Evolutionary conservation across 306 rosid species (phyloP).

Genomic region (Begonia peltatifolia): DNA sequence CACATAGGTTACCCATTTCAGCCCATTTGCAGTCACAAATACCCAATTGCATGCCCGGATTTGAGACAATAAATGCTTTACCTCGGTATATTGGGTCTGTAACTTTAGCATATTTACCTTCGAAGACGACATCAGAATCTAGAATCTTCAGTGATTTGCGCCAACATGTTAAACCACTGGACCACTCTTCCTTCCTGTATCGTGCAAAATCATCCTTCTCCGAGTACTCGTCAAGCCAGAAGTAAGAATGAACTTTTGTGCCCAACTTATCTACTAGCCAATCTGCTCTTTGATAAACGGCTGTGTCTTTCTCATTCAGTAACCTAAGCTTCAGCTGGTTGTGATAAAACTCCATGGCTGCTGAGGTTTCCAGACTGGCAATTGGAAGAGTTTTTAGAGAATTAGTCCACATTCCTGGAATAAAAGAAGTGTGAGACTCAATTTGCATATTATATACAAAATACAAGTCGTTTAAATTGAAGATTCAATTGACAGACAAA

Average conservation of each 20-base stretch:
- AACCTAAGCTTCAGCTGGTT: constrained; percentile 64
- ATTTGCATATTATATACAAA: too few relatives aligned
- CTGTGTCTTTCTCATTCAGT: constrained; percentile 46
- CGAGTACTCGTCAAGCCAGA: constrained; percentile 88
- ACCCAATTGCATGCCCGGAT: constrained; percentile 64
- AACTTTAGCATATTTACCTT: constrained; percentile 50
- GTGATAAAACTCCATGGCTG: constrained; percentile 77
- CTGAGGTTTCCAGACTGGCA: constrained; percentile 72
- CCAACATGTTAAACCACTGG: constrained; percentile 83
- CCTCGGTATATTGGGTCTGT: constrained; percentile 36
- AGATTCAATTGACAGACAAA: too few relatives aligned
- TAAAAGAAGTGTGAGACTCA: constrained; percentile 9
- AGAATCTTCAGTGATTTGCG: constrained; percentile 61
- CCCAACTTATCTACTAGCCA: constrained; percentile 80
- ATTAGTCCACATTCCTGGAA: constrained; percentile 48
- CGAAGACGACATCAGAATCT: constrained; percentile 44
- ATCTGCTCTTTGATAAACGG: constrained; percentile 59
- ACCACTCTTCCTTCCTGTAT: constrained; percentile 83
- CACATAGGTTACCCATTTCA: constrained; percentile 67
- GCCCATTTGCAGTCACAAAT: constrained; percentile 75
- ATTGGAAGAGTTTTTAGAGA: constrained; percentile 64
- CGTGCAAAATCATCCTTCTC: constrained; percentile 71
- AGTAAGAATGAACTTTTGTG: constrained; percentile 74
- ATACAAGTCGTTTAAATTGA: too few relatives aligned
- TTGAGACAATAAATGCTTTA: constrained; percentile 43